Evolutionary conservation across 2,329 filamentous ascomycete genomes (phyloP).

Genomic region (Fusarium annulatum): DNA sequence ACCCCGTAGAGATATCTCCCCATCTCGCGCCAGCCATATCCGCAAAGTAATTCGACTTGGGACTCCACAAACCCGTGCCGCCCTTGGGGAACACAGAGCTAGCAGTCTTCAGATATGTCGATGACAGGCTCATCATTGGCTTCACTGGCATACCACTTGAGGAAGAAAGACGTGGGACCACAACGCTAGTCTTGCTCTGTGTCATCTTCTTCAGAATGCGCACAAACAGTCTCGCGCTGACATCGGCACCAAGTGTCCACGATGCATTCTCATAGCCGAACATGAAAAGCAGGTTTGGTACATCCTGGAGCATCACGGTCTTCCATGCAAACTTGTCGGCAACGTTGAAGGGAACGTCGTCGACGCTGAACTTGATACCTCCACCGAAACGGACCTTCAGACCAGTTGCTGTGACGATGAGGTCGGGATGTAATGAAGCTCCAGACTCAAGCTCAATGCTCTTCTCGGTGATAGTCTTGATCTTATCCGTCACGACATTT

Average conservation of each 20-base stretch:
- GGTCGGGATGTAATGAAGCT: conserved; percentile 63
- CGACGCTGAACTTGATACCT: conserved; percentile 61
- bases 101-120: conserved; percentile 62
- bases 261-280: conserved; percentile 70
- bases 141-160: conserved; percentile 52
- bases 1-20: conserved; percentile 44
- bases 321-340: conserved; percentile 66
- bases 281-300: conserved; percentile 69
- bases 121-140: conserved; percentile 57
- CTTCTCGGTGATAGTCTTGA: conserved; percentile 57
- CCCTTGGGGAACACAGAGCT: conserved; percentile 58
- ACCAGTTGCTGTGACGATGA: conserved; percentile 74
- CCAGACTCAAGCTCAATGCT: conserved; percentile 59
- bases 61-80: conserved; percentile 52
- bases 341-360: conserved; percentile 58
- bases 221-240: conserved; percentile 59
- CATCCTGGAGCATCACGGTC: conserved; percentile 68
- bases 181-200: conserved; percentile 53
- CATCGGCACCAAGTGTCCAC: conserved; percentile 73
- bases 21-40: conserved; percentile 47
- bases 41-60: conserved; percentile 45
- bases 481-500: conserved; percentile 57
- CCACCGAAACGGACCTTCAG: conserved; percentile 67
- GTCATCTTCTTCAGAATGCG: conserved; percentile 64
- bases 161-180: conserved; percentile 55